These are phyloP conservation scores for Elaeis guineensis DNA, from an alignment of 176 grass and related monocot species.

Conservation along the genomic window DNA sequence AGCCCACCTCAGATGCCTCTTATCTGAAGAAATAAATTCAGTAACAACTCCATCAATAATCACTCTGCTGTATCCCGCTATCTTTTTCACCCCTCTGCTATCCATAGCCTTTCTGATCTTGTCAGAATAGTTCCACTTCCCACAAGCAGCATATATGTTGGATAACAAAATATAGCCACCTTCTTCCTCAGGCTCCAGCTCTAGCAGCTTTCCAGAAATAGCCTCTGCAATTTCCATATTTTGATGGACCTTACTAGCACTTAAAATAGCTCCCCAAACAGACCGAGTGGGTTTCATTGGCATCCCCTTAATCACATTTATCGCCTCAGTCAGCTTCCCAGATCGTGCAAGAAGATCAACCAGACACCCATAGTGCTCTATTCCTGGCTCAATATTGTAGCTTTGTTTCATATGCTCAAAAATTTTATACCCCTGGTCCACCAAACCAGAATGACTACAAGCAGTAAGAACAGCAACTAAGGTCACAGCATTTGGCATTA, in stretches of 20 bases:
- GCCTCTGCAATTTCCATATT: slow-evolving; percentile 40
- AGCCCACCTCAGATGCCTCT: not conserved
- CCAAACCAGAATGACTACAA: slow-evolving; percentile 42
- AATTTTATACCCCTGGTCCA: slow-evolving; percentile 37
- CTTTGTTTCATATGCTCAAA: slow-evolving; percentile 38
- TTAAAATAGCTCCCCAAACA: slow-evolving; percentile 61
- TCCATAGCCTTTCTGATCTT: slow-evolving; percentile 40
- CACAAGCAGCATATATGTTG: slow-evolving; percentile 44
- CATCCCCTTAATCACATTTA: slow-evolving; percentile 33
- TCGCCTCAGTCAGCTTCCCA: slow-evolving; percentile 37
- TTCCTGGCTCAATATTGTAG: slow-evolving; percentile 30
- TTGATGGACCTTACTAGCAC: slow-evolving; percentile 28
- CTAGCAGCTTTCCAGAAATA: slow-evolving; percentile 34
- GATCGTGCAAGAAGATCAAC: slow-evolving; percentile 48
- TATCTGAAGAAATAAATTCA: slow-evolving; percentile 19
- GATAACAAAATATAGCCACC: slow-evolving; percentile 52
- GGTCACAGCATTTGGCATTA: slow-evolving; percentile 32
- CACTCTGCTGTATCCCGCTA: slow-evolving; percentile 33
- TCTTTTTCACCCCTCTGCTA: slow-evolving; percentile 37
- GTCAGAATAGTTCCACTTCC: slow-evolving; percentile 36
- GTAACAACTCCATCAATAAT: slow-evolving; percentile 21
- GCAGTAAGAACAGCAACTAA: slow-evolving; percentile 44
- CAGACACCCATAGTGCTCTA: slow-evolving; percentile 53
- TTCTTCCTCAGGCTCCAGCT: slow-evolving; percentile 41
- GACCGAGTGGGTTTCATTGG: slow-evolving; percentile 45